Percentiles rank a stretch among this genome's conserved stretches.
Evolutionary conservation across 1,284 basidiomycete species (phyloP).

Genomic region (Tylopilus sp.): DNA sequence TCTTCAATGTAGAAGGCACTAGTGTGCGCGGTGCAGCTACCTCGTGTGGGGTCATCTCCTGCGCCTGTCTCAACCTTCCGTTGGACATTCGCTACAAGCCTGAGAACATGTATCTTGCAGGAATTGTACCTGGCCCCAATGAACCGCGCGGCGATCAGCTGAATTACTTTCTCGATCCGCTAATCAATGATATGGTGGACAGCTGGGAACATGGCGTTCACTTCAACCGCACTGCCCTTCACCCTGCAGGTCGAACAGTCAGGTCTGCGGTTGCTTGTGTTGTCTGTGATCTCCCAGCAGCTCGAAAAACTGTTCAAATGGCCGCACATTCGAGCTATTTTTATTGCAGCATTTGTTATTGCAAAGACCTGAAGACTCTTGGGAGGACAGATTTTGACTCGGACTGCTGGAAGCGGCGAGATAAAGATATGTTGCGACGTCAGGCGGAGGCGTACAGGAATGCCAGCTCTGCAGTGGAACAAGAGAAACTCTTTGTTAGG

Average conservation of each 20-base stretch:
- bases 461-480: too few species aligned
- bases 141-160: constrained; percentile 36
- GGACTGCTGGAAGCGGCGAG: too few species aligned
- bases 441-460: too few species aligned
- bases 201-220: constrained; percentile 41
- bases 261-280: too few species aligned
- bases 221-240: constrained; percentile 31
- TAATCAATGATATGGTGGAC: constrained; percentile 38
- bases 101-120: constrained; percentile 45
- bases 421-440: too few species aligned
- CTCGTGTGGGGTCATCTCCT: constrained; percentile 11
- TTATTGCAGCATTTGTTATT: too few species aligned
- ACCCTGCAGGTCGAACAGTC: constrained; percentile 10
- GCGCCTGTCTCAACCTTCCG: constrained; percentile 41
- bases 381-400: too few species aligned
- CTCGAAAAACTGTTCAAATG: too few species aligned
- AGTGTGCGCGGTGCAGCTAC: background rate
- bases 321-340: too few species aligned
- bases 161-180: constrained; percentile 38
- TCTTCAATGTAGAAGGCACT: constrained; percentile 17
- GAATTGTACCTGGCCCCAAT: constrained; percentile 39
- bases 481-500: too few species aligned
- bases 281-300: too few species aligned
- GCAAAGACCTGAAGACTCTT: too few species aligned
- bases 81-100: constrained; percentile 33